phyloP scores from a whole-genome alignment of 306 rosid species.

The Heteromeles arbutifolia region DNA sequence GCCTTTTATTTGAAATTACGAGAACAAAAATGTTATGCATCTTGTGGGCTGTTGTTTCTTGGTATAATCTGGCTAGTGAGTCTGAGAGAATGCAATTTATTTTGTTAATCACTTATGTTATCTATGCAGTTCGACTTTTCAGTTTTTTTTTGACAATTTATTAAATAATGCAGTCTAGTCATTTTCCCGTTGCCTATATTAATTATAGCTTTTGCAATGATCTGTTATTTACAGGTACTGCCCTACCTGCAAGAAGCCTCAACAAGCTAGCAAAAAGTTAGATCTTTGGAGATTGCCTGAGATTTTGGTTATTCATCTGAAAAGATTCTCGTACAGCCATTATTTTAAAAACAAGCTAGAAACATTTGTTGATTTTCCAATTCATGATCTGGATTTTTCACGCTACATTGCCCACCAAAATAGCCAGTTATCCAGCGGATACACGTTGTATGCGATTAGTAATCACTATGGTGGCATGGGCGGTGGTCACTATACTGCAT shows the following conservation, averaged over 20 bases:
- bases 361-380: constrained; percentile 73
- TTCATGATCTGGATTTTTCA: constrained; percentile 60
- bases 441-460: constrained; percentile 65
- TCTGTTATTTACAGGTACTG: constrained; percentile 52
- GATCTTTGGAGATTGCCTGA: constrained; percentile 96
- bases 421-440: constrained; percentile 32
- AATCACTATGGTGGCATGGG: constrained; percentile 81
- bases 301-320: constrained; percentile 76
- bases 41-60: constrained; percentile 1
- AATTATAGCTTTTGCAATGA: constrained; percentile 13
- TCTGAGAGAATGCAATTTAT: not conserved
- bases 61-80: not conserved
- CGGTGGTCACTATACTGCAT: constrained; percentile 87
- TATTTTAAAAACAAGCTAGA: constrained; percentile 62
- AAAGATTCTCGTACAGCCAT: constrained; percentile 61
- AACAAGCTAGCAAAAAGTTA: constrained; percentile 75
- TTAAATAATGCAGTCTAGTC: not conserved
- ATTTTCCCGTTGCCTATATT: constrained; percentile 3
- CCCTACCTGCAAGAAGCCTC: constrained; percentile 66
- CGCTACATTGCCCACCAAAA: constrained; percentile 29
- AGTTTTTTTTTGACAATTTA: not conserved
- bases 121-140: not conserved
- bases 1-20: not conserved
- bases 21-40: not conserved
- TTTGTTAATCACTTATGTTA: not conserved